Percentiles rank a stretch among this genome's conserved stretches.
Evolutionary conservation across 2,329 filamentous ascomycete species (phyloP).

Genomic region (Gnomoniopsis sp.): DNA sequence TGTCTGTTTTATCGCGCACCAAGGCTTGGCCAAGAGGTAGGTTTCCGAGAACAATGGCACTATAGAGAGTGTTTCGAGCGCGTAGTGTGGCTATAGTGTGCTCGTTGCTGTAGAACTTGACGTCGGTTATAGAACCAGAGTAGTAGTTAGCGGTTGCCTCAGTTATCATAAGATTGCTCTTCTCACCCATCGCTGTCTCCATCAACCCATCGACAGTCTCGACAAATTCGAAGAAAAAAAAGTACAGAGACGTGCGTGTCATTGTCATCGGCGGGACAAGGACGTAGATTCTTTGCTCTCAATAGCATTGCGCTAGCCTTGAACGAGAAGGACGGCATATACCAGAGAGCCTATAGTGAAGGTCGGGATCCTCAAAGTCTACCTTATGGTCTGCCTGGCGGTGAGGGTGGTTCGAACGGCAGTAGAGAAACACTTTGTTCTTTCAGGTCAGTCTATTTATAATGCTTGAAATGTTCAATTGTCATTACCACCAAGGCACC

Average conservation of each 20-base stretch:
- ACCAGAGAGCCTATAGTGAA: not conserved
- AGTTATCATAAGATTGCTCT: not conserved
- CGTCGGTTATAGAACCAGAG: not conserved
- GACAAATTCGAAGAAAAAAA: not conserved
- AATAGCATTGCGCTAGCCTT: not conserved
- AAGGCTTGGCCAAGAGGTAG: not conserved
- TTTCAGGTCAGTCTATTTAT: not conserved
- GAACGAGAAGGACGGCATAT: not conserved
- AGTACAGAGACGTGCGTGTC: not conserved
- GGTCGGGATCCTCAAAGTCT: not conserved
- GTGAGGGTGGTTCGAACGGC: not conserved
- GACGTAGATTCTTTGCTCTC: not conserved
- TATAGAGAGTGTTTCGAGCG: not conserved
- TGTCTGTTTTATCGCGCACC: not conserved
- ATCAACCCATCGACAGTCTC: not conserved
- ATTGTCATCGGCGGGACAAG: not conserved
- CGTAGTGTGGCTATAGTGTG: not conserved
- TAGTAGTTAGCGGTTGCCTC: not conserved
- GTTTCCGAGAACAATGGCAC: not conserved
- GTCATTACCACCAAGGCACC: no score
- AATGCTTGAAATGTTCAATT: no score
- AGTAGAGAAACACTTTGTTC: not conserved
- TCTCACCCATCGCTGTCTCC: not conserved
- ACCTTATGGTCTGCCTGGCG: not conserved
- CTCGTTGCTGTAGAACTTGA: not conserved